Base-by-base conservation (phyloP, 768 basidiomycete species). In the Auricularia sp. region DNA sequence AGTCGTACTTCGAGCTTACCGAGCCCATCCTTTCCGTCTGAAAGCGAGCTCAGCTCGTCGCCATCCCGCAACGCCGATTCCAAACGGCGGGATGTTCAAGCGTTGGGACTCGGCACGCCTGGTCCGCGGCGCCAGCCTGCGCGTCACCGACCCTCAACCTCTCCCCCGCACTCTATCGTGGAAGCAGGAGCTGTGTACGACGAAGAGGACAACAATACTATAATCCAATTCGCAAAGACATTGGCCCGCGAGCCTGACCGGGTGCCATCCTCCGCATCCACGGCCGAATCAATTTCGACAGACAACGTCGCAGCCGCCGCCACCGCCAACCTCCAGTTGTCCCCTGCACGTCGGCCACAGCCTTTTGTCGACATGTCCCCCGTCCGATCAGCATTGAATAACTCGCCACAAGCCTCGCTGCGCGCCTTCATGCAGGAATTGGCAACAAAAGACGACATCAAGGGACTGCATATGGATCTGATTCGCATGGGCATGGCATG, bases 391-490 rank as follows among this genome's bases (percentile, higher is more conserved):
- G 16, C 42, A 10, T 43, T 62, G 23, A 34, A 43, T 12, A 23
- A 18, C 36, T 59, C 56, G 4, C 80, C 84, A 16, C 84, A 88
- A 61, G 85, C 87, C 47, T 77, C 90, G 34, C 72, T 91, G 65
- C 82, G 83, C 63, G 79, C 79, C 29, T 83, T 89, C 63, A 81
- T 91, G 62, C 78, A 80, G 67, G 87, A 90, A 72, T 10, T 59
- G 8, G 56, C 56, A 10, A 85, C 83, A 29, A 80, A 82, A 69
- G 78, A 82, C n/a, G 86, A 90, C 77, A 83, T 90, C 80, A 80
- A 82, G 71, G 87, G 87, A 2, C 75, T 91, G 64, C 90, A 91
- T 73, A 69, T 91, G 66, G 89, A 91, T 70, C 70, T 90, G 64
- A 76, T 91, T 42, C 78, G 82, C 64, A 85, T 90, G 85, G 87